Evolutionary conservation across 768 basidiomycete genomes (phyloP).

Genomic region (Hypsizygus marmoreus): DNA sequence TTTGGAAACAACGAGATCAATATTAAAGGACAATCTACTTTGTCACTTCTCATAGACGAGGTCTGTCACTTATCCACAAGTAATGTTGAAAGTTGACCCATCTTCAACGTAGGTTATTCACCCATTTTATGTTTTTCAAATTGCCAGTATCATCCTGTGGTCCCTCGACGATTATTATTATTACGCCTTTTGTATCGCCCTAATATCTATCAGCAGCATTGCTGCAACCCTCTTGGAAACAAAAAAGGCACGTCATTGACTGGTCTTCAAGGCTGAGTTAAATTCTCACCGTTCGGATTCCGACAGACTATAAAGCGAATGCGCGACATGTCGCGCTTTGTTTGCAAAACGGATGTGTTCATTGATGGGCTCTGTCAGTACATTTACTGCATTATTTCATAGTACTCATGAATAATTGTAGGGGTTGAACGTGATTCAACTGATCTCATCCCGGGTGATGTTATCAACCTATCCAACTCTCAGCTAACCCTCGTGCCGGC

Average conservation of each 20-base stretch:
- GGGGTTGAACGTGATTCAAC: constrained; percentile 76
- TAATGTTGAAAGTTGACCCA: background rate
- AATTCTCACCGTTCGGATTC: background rate
- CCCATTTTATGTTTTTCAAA: constrained; percentile 98
- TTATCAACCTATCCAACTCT: constrained; percentile 84
- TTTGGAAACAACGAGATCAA: constrained; percentile 90
- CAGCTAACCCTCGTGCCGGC: constrained; percentile 78
- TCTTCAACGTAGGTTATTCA: constrained; percentile 68
- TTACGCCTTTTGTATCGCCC: constrained; percentile 94
- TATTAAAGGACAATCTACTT: constrained; percentile 82
- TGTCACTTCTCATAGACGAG: constrained; percentile 85
- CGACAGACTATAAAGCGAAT: constrained; percentile 85
- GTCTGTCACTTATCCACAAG: constrained; percentile 40
- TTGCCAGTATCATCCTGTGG: constrained; percentile 94
- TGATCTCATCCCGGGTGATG: constrained; percentile 87
- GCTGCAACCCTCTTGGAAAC: constrained; percentile 89
- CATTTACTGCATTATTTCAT: constrained; percentile 1
- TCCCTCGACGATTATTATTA: constrained; percentile 95
- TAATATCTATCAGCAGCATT: constrained; percentile 87
- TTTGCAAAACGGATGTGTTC: constrained; percentile 73
- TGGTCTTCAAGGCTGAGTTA: background rate
- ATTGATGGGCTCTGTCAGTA: constrained; percentile 74
- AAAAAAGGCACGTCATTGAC: constrained; percentile 61
- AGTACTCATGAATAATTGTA: constrained; percentile 27
- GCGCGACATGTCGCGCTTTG: constrained; percentile 94